Conservation (phyloP, 176 grass and related monocot genomes). For the Hsuehochloa calcarea region DNA sequence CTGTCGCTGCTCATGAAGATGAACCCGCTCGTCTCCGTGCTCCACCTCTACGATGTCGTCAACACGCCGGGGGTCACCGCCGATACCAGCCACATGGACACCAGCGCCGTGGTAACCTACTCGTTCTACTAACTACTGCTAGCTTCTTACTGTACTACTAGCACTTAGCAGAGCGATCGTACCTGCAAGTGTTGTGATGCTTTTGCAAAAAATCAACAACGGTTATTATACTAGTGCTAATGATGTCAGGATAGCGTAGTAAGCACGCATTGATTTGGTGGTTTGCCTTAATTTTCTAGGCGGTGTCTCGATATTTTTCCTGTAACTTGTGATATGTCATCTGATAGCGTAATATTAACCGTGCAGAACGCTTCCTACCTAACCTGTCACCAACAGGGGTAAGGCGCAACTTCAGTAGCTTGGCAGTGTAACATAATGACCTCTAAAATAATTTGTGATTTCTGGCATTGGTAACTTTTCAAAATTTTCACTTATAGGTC, state of each 20-base stretch:
- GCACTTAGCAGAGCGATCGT: not conserved
- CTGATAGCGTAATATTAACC: not conserved
- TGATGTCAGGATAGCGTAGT: not conserved
- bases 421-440: not conserved
- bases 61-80: conserved; percentile 94
- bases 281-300: not conserved
- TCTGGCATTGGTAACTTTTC: not conserved
- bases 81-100: conserved; percentile 97
- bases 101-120: conserved; percentile 70
- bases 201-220: not conserved
- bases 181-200: not conserved
- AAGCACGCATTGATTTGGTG: not conserved
- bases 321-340: not conserved
- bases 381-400: not conserved
- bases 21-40: conserved; percentile 93
- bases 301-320: not conserved
- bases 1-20: conserved; percentile 97
- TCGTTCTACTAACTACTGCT: not conserved
- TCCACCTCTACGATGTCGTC: conserved; percentile 96
- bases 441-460: not conserved
- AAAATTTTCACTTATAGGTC: not conserved
- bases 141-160: not conserved
- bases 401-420: not conserved
- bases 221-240: not conserved
- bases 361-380: not conserved